Conservation (phyloP, 1,139 yeast species). For the Yueomyces sp. region DNA sequence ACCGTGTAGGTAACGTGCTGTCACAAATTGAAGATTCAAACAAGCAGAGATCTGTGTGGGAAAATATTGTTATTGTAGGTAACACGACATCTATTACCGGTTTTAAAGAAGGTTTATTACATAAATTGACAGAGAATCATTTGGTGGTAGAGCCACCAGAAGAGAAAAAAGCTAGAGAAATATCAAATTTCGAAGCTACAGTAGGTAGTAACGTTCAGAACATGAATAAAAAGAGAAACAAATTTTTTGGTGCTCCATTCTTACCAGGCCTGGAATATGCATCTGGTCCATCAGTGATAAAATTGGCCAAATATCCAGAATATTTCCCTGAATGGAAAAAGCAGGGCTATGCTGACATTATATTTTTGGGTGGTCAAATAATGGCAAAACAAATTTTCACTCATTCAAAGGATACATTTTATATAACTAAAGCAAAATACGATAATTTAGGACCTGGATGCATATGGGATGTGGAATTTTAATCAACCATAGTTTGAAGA, state of each 20-base stretch:
- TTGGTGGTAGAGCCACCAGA: constrained; percentile 30
- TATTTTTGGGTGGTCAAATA: constrained; percentile 78
- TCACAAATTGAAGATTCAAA: constrained; percentile 48
- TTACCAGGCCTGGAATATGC: constrained; percentile 18
- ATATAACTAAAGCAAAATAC: constrained; percentile 59
- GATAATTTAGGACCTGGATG: constrained; percentile 66
- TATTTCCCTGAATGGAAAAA: constrained; percentile 95
- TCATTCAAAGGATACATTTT: constrained; percentile 50
- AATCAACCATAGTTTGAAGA: not conserved
- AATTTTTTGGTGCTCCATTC: constrained; percentile 20
- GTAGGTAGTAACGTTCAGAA: not conserved
- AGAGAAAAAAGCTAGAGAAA: constrained; percentile 26
- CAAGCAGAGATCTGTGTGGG: constrained; percentile 78
- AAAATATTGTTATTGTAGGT: constrained; percentile 70
- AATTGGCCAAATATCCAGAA: constrained; percentile 65
- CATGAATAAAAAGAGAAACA: constrained; percentile 16
- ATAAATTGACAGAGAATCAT: constrained; percentile 47
- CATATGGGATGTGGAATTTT: constrained; percentile 35
- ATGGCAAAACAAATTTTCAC: constrained; percentile 77
- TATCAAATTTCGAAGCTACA: constrained; percentile 9
- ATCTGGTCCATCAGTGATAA: constrained; percentile 72
- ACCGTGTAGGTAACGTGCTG: constrained; percentile 42
- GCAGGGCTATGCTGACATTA: constrained; percentile 63
- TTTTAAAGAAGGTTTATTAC: constrained; percentile 56
- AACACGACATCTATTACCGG: constrained; percentile 66